A percentile compares a stretch with the other conserved stretches of the same genome.
phyloP scores from a whole-genome alignment of 2,329 filamentous ascomycete species.

The Sclerotinia minor region DNA sequence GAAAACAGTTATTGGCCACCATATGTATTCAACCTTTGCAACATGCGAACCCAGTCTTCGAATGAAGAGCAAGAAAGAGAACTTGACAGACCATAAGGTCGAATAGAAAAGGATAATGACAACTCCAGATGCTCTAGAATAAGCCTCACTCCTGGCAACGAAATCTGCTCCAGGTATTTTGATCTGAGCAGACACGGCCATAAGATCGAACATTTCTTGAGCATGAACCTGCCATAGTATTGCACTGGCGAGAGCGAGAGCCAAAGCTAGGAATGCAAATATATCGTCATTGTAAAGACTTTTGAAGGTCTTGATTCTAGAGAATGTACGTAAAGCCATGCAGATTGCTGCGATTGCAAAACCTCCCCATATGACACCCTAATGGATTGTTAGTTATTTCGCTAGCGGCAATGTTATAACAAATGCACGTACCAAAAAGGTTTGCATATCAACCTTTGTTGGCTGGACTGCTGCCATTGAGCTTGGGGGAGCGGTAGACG shows the following conservation, averaged over 20 bases:
- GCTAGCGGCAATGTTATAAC: neutral
- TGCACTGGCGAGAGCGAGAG: neutral
- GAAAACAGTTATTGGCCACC: slow-evolving; percentile 9
- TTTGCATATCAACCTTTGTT: slow-evolving; percentile 13
- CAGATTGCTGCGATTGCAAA: neutral
- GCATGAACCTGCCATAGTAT: slow-evolving; percentile 9
- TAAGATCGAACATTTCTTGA: slow-evolving; percentile 2
- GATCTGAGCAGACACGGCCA: neutral
- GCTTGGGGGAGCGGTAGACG: neutral
- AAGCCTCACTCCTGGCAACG: slow-evolving; percentile 1
- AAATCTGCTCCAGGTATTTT: slow-evolving; percentile 8
- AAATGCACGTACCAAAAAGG: slow-evolving; percentile 8
- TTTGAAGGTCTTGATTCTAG: slow-evolving; percentile 11
- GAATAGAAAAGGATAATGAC: slow-evolving; percentile 5
- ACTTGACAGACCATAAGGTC: slow-evolving; percentile 6
- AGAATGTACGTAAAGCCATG: slow-evolving; percentile 3
- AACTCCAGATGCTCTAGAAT: slow-evolving; percentile 1
- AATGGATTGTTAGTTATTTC: neutral
- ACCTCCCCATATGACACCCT: slow-evolving; percentile 10
- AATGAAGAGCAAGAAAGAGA: slow-evolving; percentile 8
- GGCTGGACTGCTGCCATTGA: neutral
- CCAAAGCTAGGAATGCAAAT: neutral
- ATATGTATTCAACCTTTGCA: neutral
- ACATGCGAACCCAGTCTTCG: slow-evolving; percentile 8
- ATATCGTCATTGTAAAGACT: slow-evolving; percentile 2